phyloP scores from a whole-genome alignment of 73 alveolate genomes.

The Paraurostyla sp. region DNA sequence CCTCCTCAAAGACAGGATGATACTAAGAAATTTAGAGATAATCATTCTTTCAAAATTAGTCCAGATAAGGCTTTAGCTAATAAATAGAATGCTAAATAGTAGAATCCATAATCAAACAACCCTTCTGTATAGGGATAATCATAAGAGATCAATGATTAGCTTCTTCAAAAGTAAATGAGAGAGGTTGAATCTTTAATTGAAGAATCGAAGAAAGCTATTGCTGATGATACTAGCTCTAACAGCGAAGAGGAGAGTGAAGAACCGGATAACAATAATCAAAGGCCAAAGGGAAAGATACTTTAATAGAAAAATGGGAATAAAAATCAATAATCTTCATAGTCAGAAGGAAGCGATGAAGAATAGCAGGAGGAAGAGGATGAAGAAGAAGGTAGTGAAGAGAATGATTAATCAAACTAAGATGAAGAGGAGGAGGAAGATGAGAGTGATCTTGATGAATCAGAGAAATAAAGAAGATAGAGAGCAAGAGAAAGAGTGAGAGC shows the following conservation, averaged over 20 bases:
- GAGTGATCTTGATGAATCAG: constrained; percentile 7
- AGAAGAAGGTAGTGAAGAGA: constrained; percentile 58
- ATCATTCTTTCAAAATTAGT: not conserved
- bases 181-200: constrained; percentile 70
- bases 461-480: constrained; percentile 16
- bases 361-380: constrained; percentile 48
- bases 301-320: not conserved
- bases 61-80: not conserved
- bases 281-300: not conserved
- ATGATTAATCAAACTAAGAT: not conserved
- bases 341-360: constrained; percentile 40
- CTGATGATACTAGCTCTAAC: constrained; percentile 32
- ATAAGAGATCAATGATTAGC: constrained; percentile 47
- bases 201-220: constrained; percentile 68
- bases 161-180: constrained; percentile 51
- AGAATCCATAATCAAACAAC: not conserved
- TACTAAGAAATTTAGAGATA: constrained; percentile 33
- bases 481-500: constrained; percentile 48
- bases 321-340: not conserved
- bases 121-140: not conserved
- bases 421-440: constrained; percentile 51
- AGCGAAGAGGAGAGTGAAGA: constrained; percentile 37
- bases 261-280: constrained; percentile 7
- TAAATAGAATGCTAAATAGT: not conserved
- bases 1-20: constrained; percentile 9